Conservation (phyloP, 495 filamentous ascomycete genomes). For the Recurvomyces mirabilis region DNA sequence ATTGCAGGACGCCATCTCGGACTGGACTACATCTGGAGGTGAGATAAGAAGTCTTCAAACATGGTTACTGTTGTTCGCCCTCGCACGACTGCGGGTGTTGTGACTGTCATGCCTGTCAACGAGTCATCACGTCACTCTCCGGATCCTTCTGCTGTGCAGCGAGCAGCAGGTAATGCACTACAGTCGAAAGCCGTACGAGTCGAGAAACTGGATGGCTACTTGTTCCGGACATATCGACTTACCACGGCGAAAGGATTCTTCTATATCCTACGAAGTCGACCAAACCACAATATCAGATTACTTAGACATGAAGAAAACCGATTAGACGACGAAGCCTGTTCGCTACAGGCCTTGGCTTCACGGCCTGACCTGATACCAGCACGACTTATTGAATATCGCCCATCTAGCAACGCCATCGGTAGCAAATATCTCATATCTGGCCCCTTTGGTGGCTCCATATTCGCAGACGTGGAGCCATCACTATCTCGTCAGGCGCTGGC, state of each 20-base stretch:
- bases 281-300: slow-evolving; percentile 39
- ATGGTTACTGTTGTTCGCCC: too few relatives aligned
- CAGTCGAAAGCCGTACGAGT: slow-evolving; percentile 33
- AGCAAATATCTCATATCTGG: slow-evolving; percentile 41
- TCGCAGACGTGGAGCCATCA: slow-evolving; percentile 31
- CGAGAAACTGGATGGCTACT: slow-evolving; percentile 38
- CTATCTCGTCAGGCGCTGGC: slow-evolving; percentile 10
- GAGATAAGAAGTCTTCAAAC: too few relatives aligned
- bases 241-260: slow-evolving; percentile 43
- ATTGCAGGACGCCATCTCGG: too few relatives aligned
- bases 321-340: slow-evolving; percentile 46
- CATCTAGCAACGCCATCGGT: slow-evolving; percentile 31
- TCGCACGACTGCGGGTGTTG: too few relatives aligned
- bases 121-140: slow-evolving; percentile 16
- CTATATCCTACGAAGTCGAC: slow-evolving; percentile 44
- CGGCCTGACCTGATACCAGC: slow-evolving; percentile 40
- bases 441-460: slow-evolving; percentile 37
- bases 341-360: slow-evolving; percentile 39
- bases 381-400: slow-evolving; percentile 41
- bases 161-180: slow-evolving; percentile 34
- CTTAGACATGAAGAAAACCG: slow-evolving; percentile 47
- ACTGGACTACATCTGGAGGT: too few relatives aligned
- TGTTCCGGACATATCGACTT: slow-evolving; percentile 44
- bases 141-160: slow-evolving; percentile 31
- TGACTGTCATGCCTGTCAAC: slow-evolving; percentile 20